Percentiles rank a stretch among this genome's conserved stretches.
Conservation (phyloP, 768 basidiomycete genomes). For the Macrocybe gigantea region DNA sequence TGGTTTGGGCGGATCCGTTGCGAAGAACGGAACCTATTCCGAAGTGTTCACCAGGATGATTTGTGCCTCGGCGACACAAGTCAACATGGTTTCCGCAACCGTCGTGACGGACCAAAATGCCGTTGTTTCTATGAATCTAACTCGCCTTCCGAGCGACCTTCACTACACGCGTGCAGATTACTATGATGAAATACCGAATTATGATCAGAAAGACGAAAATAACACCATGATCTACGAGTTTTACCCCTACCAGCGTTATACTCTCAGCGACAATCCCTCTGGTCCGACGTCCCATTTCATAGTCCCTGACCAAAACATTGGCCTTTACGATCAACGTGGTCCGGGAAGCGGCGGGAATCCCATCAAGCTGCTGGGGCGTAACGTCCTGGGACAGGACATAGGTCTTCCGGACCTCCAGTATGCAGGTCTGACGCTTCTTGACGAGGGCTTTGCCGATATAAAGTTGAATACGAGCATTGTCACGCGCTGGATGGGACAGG, state of each 20-base stretch:
- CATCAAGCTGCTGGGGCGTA: neutral
- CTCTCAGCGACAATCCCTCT: slow-evolving; percentile 1
- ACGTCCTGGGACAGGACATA: neutral
- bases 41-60: slow-evolving; percentile 8
- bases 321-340: neutral
- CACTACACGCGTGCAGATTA: slow-evolving; percentile 6
- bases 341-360: neutral
- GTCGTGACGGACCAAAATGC: slow-evolving; percentile 1
- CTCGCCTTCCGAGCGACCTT: slow-evolving; percentile 11
- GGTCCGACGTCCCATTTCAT: slow-evolving; percentile 2
- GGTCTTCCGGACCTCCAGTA: neutral
- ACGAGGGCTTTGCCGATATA: neutral
- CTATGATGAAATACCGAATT: neutral
- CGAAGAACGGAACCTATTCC: neutral
- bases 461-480: neutral
- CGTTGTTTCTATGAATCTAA: slow-evolving; percentile 7
- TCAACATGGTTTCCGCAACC: slow-evolving; percentile 13
- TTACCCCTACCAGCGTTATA: slow-evolving; percentile 1
- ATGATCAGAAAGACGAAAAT: neutral
- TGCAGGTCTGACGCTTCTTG: neutral
- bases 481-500: slow-evolving; percentile 1
- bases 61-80: slow-evolving; percentile 12
- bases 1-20: slow-evolving; percentile 8
- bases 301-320: neutral
- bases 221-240: neutral